Evolutionary conservation across 202 grass and related monocot genomes (phyloP).

Genomic region (Schoenoplectus triqueter): DNA sequence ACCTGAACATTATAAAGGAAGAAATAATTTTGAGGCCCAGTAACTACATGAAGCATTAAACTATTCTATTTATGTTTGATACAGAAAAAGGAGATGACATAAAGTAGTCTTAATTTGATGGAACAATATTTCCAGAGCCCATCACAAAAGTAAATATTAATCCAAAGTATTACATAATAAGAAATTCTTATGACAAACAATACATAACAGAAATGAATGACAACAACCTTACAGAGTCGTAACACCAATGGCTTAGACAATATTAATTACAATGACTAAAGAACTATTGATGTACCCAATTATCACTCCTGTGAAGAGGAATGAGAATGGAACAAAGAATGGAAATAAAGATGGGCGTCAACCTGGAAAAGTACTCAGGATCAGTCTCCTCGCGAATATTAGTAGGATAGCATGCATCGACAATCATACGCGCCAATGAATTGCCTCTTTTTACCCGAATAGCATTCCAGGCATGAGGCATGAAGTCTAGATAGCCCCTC

Average conservation of each 20-base stretch:
- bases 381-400: slow-evolving; percentile 92
- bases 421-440: slow-evolving; percentile 74
- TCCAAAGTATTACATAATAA: neutral
- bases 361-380: slow-evolving; percentile 96
- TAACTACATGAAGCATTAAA: neutral
- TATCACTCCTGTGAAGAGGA: neutral
- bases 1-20: slow-evolving; percentile 47
- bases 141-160: neutral
- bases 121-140: neutral
- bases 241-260: neutral
- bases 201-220: neutral
- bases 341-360: slow-evolving; percentile 26
- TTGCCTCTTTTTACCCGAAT: slow-evolving; percentile 78
- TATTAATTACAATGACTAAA: neutral
- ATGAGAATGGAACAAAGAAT: neutral
- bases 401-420: slow-evolving; percentile 92
- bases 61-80: neutral
- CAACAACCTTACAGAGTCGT: neutral
- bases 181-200: slow-evolving; percentile 20
- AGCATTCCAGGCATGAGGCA: slow-evolving; percentile 97
- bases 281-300: neutral
- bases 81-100: neutral
- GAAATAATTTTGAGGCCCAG: neutral
- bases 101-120: neutral
- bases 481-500: slow-evolving; percentile 93